Base-by-base conservation (phyloP, 2,329 filamentous ascomycete species). In the Penicillium sp. region DNA sequence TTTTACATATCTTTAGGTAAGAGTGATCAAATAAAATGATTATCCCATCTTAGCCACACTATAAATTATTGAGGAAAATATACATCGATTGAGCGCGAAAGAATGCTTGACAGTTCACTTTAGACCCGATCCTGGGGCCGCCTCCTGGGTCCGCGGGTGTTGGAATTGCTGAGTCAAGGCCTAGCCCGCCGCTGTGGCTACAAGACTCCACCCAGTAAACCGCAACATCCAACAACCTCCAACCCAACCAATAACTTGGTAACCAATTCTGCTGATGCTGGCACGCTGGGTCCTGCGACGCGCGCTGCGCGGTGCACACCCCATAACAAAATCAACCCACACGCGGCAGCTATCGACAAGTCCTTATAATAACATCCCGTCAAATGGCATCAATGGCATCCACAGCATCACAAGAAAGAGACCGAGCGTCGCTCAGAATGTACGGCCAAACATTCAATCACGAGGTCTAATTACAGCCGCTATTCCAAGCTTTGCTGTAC, bases 401-500 rank as follows among this genome's bases (percentile, higher is more conserved):
- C 53, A 44, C 4, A 39, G 15, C 9, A 55, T 5, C 13, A 6
- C 53, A 47, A 36, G 21, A 33, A 59, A 56, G 39, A 52, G 48
- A 39, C 23, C 39, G 35, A 48, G 10, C 5, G 0, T 60, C 27
- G 13, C 25, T 27, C 57, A 53, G 33, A 33, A 55, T 19, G 10
- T 17, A 13, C n/a, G 4, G 2, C 2, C 17, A 9, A 39, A n/a
- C 1, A 10, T 19, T 2, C 35, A 45, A n/a, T 8, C 59, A 7
- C 63, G 68, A 6, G 39, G 29, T 3, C 27, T 72, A 1, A 53
- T 62, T 8, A 70, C 64, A 2, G 44, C 61, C 4, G 60, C 69
- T 19, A 68, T 83, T 10, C 78, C 79, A 0, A 63, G 76, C 1
- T 62, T 83, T 13, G 73, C 89, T n/a, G 74, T 88, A 4, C 86